Evolutionary conservation across 2,329 filamentous ascomycete genomes (phyloP).

Genomic region (Gnomoniopsis sp.): DNA sequence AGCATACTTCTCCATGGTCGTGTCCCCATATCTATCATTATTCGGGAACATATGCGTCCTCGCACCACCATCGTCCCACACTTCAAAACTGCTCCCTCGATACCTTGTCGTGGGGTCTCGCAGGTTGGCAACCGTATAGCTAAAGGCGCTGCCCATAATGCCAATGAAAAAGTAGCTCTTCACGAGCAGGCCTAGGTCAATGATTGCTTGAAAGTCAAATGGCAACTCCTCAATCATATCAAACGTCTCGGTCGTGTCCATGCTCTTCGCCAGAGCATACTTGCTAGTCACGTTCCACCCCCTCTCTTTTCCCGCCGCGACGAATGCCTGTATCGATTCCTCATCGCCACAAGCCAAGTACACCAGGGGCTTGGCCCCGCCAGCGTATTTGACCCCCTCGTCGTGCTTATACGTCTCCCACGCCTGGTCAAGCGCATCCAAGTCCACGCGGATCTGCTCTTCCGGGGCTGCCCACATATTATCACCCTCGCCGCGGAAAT

Average conservation of each 20-base stretch:
- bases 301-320: slow-evolving; percentile 23
- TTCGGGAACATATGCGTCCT: slow-evolving; percentile 32
- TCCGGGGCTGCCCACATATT: slow-evolving; percentile 31
- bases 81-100: slow-evolving; percentile 29
- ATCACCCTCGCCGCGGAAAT: slow-evolving; percentile 33
- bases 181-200: slow-evolving; percentile 32
- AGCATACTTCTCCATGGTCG: slow-evolving; percentile 22
- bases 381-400: background rate
- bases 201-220: slow-evolving; percentile 33
- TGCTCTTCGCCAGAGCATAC: slow-evolving; percentile 23
- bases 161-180: slow-evolving; percentile 31
- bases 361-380: slow-evolving; percentile 25
- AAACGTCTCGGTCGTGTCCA: slow-evolving; percentile 17
- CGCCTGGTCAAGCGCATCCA: slow-evolving; percentile 30
- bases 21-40: slow-evolving; percentile 22
- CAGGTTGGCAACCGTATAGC: slow-evolving; percentile 28
- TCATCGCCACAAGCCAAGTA: slow-evolving; percentile 33
- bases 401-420: slow-evolving; percentile 24
- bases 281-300: slow-evolving; percentile 34
- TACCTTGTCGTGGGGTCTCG: slow-evolving; percentile 32
- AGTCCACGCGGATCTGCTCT: slow-evolving; percentile 28
- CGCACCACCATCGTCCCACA: slow-evolving; percentile 27
- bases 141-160: slow-evolving; percentile 32
- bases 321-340: slow-evolving; percentile 27
- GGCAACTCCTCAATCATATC: slow-evolving; percentile 25